These are phyloP conservation scores for Pulicaria dysenterica DNA, from an alignment of 129 eudicot genomes.

Conservation along the genomic window DNA sequence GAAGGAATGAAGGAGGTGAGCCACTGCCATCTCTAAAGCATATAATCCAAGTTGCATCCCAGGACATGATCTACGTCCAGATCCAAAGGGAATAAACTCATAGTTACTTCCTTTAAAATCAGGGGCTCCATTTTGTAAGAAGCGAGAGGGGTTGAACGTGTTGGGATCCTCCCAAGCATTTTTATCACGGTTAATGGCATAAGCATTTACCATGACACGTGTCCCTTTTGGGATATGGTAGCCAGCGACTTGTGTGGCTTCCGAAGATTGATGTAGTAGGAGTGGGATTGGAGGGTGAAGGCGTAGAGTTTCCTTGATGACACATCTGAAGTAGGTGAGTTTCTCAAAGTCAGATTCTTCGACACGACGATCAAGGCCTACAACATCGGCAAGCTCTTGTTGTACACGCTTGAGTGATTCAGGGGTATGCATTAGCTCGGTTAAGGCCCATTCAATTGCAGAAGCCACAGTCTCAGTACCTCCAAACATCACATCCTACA, in stretches of 20 bases:
- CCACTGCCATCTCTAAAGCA: constrained; percentile 72
- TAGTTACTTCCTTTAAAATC: constrained; percentile 73
- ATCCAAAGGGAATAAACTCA: constrained; percentile 82
- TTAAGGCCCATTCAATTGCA: constrained; percentile 80
- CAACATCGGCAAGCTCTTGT: constrained; percentile 64
- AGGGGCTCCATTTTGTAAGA: constrained; percentile 55
- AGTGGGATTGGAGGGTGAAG: constrained; percentile 95
- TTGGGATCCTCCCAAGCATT: constrained; percentile 68
- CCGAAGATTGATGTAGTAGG: constrained; percentile 74
- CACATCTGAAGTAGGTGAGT: constrained; percentile 62
- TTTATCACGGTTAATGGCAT: constrained; percentile 69
- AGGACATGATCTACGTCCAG: constrained; percentile 90
- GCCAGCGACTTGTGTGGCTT: constrained; percentile 60
- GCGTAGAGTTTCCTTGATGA: constrained; percentile 68
- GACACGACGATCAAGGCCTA: constrained; percentile 63
- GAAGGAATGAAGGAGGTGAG: constrained; percentile 71
- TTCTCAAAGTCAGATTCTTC: constrained; percentile 77
- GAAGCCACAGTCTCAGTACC: constrained; percentile 92
- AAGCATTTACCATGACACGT: constrained; percentile 69
- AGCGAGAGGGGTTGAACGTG: constrained; percentile 57
- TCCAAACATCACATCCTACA: constrained; percentile 87
- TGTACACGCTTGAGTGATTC: constrained; percentile 63
- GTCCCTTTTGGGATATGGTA: constrained; percentile 66
- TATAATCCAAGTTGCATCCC: constrained; percentile 85
- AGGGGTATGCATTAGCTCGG: constrained; percentile 72